Evolutionary conservation across 305 asterid species (phyloP).

Genomic region (Lippia alba): DNA sequence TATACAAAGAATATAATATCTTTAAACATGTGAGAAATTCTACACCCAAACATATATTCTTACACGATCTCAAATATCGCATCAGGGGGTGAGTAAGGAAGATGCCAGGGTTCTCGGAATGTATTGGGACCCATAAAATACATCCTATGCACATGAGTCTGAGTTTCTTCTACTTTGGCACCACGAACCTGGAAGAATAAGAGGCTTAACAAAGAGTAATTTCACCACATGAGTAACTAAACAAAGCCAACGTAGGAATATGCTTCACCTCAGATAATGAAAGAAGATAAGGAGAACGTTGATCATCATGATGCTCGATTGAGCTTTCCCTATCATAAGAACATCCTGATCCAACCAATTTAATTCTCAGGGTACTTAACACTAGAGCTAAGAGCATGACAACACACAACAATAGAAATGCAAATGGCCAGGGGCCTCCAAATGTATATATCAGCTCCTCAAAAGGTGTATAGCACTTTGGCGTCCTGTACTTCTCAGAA

Average conservation of each 20-base stretch:
- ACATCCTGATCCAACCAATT: slow-evolving; percentile 73
- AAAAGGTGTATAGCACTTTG: slow-evolving; percentile 91
- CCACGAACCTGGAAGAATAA: slow-evolving; percentile 73
- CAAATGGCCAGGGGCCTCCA: slow-evolving; percentile 95
- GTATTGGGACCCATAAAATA: slow-evolving; percentile 98
- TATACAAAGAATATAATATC: slow-evolving; percentile 6
- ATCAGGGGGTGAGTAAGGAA: slow-evolving; percentile 89
- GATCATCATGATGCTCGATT: slow-evolving; percentile 67
- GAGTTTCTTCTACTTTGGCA: slow-evolving; percentile 86
- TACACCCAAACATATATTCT: slow-evolving; percentile 39
- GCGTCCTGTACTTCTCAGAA: slow-evolving; percentile 83
- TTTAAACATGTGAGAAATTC: slow-evolving; percentile 23
- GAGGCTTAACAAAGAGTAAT: slow-evolving; percentile 24
- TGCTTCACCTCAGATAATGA: slow-evolving; percentile 84
- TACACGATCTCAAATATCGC: slow-evolving; percentile 95
- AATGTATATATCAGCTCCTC: slow-evolving; percentile 92
- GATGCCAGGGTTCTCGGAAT: slow-evolving; percentile 99
- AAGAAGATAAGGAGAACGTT: slow-evolving; percentile 85
- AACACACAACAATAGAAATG: slow-evolving; percentile 65
- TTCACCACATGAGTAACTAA: slow-evolving; percentile 16
- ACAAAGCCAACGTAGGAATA: slow-evolving; percentile 30
- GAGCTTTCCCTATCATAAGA: slow-evolving; percentile 61
- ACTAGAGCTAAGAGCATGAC: slow-evolving; percentile 75
- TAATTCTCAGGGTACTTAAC: slow-evolving; percentile 73
- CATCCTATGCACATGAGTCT: slow-evolving; percentile 92